Evolutionary conservation across 768 basidiomycete species (phyloP), one percentile per base, ranked within the genome.

Genomic region (Leccinum subtestaceum): DNA sequence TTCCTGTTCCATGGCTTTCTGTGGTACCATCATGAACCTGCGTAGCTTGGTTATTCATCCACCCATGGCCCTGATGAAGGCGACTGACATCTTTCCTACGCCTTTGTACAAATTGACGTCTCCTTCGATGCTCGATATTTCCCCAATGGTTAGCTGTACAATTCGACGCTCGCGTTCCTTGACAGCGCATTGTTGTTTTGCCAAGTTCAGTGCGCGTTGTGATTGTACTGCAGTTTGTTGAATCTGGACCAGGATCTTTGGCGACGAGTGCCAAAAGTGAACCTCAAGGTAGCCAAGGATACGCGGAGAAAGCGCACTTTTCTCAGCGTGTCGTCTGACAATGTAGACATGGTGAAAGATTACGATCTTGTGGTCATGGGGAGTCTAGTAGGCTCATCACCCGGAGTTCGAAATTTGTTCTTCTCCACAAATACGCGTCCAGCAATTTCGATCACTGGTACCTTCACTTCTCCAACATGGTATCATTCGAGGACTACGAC

Each of bases 91-190:
- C 76, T 98, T 98, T 32, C 95, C 95, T 48, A 98, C 91, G 50
- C 95, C 95, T 68, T 90, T 94, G 77, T 95, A 98, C 66, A 97
- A 76, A 67, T 89, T 92, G 12, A 90, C 87, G 60, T 89, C 81
- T 27, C 83, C 84, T 63, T 85, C 80, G 52, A 95, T 82, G 36
- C 80, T 77, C 32, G 77, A 78, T 61, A 98, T 85, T 72, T 98
- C 94, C 63, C 88, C 82, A 56, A 89, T 88, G 0, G 95, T 97
- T 21, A 98, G 80, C 74, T 95, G 91, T 15, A 96, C 78, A 53
- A 96, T 94, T 60, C 90, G 85, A 29, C 90, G 84, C 73, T 98
- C 95, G 55, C 93, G 84, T 58, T 97, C 93, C 74, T 95, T 97
- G 31, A 82, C 77, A 12, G 84, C 70, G 46, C 83, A 82, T 76